Conservation (phyloP, 2,329 filamentous ascomycete species). For the Fusarium sp. region DNA sequence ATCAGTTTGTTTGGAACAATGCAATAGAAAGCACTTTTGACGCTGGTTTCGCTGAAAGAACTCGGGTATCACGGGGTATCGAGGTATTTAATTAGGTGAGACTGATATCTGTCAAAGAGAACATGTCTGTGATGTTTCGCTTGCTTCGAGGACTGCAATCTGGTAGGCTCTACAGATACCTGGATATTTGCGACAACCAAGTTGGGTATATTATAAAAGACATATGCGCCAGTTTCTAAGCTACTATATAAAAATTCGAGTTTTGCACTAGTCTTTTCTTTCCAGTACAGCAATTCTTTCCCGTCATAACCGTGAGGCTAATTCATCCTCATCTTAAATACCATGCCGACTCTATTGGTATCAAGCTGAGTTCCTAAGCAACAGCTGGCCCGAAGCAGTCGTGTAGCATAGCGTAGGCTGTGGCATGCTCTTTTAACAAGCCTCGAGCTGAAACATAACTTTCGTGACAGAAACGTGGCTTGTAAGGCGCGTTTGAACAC, state of each 20-base stretch:
- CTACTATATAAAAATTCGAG: neutral
- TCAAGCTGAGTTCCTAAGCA: neutral
- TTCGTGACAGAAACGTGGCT: neutral
- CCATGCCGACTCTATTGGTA: neutral
- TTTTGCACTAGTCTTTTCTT: neutral
- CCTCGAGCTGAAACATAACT: neutral
- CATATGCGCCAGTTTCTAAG: neutral
- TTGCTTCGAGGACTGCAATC: neutral
- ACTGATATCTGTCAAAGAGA: neutral
- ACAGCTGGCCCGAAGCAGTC: neutral
- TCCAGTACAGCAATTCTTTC: neutral
- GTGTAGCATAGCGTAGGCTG: neutral
- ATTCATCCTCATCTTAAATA: too few relatives aligned
- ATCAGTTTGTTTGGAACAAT: slow-evolving; percentile 3
- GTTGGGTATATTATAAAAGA: slow-evolving; percentile 22
- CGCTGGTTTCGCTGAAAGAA: neutral
- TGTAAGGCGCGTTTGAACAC: neutral
- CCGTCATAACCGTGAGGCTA: too few relatives aligned
- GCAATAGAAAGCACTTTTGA: slow-evolving; percentile 2
- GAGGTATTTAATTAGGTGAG: neutral
- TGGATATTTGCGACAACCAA: neutral
- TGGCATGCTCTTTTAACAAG: neutral
- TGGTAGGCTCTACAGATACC: neutral
- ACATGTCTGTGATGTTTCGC: neutral
- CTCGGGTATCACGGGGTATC: neutral